A percentile compares a stretch with the other conserved stretches of the same genome.
These are phyloP conservation scores for Myrica gale DNA, from an alignment of 306 rosid genomes.

Conservation along the genomic window DNA sequence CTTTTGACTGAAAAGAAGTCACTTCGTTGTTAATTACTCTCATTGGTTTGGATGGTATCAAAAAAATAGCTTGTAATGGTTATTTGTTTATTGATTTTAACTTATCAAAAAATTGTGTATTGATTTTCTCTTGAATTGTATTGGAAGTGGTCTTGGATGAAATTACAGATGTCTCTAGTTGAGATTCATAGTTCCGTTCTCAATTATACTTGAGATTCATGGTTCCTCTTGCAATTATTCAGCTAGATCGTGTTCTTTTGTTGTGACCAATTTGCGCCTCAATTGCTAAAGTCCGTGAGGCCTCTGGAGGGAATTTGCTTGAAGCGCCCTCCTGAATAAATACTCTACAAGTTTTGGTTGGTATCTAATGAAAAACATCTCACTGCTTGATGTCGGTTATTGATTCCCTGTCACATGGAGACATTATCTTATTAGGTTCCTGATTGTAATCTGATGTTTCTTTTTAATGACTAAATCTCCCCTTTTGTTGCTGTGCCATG, in stretches of 20 bases:
- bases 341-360: neutral
- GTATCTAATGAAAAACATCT: slow-evolving; percentile 10
- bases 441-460: too few relatives aligned
- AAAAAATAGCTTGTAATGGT: neutral
- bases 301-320: neutral
- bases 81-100: neutral
- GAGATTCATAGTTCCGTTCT: slow-evolving; percentile 2
- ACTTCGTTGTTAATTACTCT: neutral
- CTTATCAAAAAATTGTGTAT: neutral
- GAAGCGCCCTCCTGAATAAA: neutral
- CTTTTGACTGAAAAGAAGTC: neutral
- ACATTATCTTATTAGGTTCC: too few relatives aligned
- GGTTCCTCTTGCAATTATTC: slow-evolving; percentile 5
- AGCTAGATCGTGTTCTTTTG: slow-evolving; percentile 9
- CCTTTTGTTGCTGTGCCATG: too few relatives aligned
- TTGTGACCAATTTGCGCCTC: neutral
- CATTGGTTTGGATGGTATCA: neutral
- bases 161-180: neutral
- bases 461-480: too few relatives aligned
- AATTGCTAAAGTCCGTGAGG: slow-evolving; percentile 3
- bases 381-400: neutral
- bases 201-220: neutral
- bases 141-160: neutral
- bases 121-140: neutral
- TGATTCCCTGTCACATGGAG: neutral